Evolutionary conservation across 257 asterid genomes (phyloP).

Genomic region (Capsicum rhomboideum): DNA sequence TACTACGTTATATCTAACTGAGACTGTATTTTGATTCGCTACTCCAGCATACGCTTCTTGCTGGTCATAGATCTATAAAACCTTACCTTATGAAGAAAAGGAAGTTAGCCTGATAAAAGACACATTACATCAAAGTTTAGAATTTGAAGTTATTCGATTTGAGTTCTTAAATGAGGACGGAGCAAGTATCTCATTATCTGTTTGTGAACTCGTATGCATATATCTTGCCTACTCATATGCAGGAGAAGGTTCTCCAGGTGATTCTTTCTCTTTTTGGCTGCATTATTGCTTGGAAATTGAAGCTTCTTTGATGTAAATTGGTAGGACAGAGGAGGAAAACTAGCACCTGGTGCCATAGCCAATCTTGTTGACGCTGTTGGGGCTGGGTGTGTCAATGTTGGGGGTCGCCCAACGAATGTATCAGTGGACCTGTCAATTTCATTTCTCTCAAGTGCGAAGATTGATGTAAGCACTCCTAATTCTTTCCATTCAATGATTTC

Average conservation of each 20-base stretch:
- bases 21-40: no score
- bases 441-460: slow-evolving; percentile 48
- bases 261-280: background rate
- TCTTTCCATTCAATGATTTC: background rate
- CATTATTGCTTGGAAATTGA: background rate
- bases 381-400: slow-evolving; percentile 45
- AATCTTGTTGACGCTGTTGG: slow-evolving; percentile 58
- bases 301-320: background rate
- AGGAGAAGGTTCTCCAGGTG: background rate
- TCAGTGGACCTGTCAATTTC: slow-evolving; percentile 75
- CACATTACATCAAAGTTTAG: background rate
- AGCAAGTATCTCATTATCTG: background rate
- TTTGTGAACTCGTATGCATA: background rate
- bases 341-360: slow-evolving; percentile 56
- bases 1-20: no score
- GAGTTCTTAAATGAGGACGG: no score
- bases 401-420: slow-evolving; percentile 42
- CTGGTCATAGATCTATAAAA: no score
- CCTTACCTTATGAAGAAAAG: no score
- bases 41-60: no score
- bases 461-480: slow-evolving; percentile 32
- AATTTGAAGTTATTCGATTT: no score
- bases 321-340: slow-evolving; percentile 49
- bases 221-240: background rate
- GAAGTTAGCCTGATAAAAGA: background rate